Conservation (phyloP, 2,329 filamentous ascomycete species). For the Esteya vermicola region DNA sequence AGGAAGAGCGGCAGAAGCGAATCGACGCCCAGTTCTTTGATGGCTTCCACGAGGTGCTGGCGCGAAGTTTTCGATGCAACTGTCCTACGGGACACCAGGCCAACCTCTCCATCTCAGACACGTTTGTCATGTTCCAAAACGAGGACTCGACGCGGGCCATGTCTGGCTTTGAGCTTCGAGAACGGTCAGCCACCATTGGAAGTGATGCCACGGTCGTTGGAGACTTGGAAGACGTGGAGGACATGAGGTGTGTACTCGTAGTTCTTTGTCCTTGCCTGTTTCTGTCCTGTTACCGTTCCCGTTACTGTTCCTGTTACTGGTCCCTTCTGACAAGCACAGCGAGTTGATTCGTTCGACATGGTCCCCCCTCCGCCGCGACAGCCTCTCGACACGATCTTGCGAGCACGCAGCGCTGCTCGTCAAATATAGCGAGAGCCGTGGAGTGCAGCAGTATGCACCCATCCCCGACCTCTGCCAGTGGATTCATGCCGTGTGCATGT, state of each 20-base stretch:
- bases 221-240: conserved; percentile 3
- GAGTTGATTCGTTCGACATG: conserved; percentile 7
- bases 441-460: conserved; percentile 7
- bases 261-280: not conserved
- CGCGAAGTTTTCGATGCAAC: conserved; percentile 8
- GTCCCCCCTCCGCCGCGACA: conserved; percentile 3
- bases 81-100: conserved; percentile 7
- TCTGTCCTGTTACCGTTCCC: not conserved
- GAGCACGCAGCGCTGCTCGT: conserved; percentile 7
- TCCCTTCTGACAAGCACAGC: not conserved
- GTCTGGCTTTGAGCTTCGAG: conserved; percentile 2
- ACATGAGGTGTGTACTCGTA: conserved; percentile 3
- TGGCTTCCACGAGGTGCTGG: conserved; percentile 8
- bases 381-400: conserved; percentile 3
- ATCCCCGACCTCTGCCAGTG: conserved; percentile 10
- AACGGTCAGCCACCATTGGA: conserved; percentile 3
- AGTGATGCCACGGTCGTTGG: conserved; percentile 6
- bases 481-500: conserved; percentile 5
- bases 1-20: conserved; percentile 4
- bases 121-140: conserved; percentile 7
- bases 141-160: conserved; percentile 1
- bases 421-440: conserved; percentile 9
- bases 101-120: conserved; percentile 9
- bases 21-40: conserved; percentile 6
- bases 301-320: no score